A percentile compares a stretch with the other conserved stretches of the same genome.
These are phyloP conservation scores for Diplotaxis tenuifolia DNA, from an alignment of 345 rosid species.

Conservation along the genomic window DNA sequence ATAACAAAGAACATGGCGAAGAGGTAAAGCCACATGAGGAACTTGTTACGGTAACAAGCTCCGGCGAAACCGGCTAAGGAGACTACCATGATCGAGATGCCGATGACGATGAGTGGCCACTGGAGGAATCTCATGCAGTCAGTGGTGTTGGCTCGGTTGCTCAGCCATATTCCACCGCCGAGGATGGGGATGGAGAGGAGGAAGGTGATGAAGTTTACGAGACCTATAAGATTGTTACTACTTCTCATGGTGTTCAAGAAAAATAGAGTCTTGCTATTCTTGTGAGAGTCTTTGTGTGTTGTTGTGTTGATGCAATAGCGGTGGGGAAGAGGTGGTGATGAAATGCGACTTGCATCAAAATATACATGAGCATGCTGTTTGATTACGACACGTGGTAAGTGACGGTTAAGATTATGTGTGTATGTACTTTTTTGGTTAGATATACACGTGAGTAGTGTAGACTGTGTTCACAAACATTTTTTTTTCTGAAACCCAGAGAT, in stretches of 20 bases:
- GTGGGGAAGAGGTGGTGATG: constrained; percentile 24
- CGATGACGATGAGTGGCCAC: constrained; percentile 89
- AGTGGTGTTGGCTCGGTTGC: constrained; percentile 83
- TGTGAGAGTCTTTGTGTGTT: neutral
- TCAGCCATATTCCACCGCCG: constrained; percentile 98
- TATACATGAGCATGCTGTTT: constrained; percentile 17
- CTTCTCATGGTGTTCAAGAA: constrained; percentile 47
- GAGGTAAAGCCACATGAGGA: constrained; percentile 80
- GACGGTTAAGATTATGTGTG: constrained; percentile 8
- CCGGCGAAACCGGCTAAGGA: constrained; percentile 90
- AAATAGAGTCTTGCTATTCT: constrained; percentile 1
- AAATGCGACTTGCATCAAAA: constrained; percentile 14
- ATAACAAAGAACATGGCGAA: constrained; percentile 81
- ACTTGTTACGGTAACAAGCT: constrained; percentile 77
- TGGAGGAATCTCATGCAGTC: constrained; percentile 88
- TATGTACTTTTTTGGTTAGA: neutral
- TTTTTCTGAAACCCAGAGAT: neutral
- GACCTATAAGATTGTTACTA: constrained; percentile 76
- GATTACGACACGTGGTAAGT: constrained; percentile 24
- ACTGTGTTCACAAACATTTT: neutral
- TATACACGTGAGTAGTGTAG: neutral
- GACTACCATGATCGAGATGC: constrained; percentile 66
- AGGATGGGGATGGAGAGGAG: constrained; percentile 78
- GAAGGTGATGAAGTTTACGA: constrained; percentile 84
- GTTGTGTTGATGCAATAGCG: constrained; percentile 27